Evolutionary conservation across 2,329 filamentous ascomycete species (phyloP), one percentile per base, ranked within the genome.

Genomic region (Leptoxyphium fumago): DNA sequence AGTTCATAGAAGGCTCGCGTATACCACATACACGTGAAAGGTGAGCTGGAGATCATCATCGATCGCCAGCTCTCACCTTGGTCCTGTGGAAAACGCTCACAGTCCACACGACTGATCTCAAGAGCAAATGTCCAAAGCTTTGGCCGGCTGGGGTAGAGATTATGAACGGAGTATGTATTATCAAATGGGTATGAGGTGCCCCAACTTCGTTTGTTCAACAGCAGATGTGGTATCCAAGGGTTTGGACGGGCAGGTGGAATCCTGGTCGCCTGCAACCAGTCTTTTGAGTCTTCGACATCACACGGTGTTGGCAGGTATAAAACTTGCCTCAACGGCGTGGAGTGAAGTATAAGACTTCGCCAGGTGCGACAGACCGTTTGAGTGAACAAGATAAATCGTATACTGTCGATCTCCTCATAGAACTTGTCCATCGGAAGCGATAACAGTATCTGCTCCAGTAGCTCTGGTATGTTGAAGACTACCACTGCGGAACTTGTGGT

Each of bases 1-100:
- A 53, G 41, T 39, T 54, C 52, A 34, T 54, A 54, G 32, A 53
- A 48, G 15, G 43, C 50, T n/a, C 51, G 41, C 1, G 48, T 50
- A 42, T 44, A 53, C 51, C 51, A 53, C 29, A 54, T 48, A 36
- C 46, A 36, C 5, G 40, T 46, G 28, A 53, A 54, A 3, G 49
- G 50, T 6, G 52, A 47, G 10, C 38, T 46, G 8, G 47, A 21
- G 4, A 44, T 45, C 8, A 54, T 42, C 51, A 21, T 45, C 39
- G 40, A 51, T 47, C 34, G 50, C 45, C 10, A 52, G 46, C 38
- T 53, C n/a, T 1, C 32, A 9, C 2, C 18, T 14, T 29, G 18
- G 29, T 17, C 9, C 15, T 10, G 32, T 41, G 34, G 40, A 2
- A 52, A 36, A 13, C 46, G 49, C 5, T 17, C 15, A 36, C 44